A percentile compares a stretch with the other conserved stretches of the same genome.
Evolutionary conservation across 2,329 filamentous ascomycete genomes (phyloP).

Genomic region (Beauveria pseudobassiana): DNA sequence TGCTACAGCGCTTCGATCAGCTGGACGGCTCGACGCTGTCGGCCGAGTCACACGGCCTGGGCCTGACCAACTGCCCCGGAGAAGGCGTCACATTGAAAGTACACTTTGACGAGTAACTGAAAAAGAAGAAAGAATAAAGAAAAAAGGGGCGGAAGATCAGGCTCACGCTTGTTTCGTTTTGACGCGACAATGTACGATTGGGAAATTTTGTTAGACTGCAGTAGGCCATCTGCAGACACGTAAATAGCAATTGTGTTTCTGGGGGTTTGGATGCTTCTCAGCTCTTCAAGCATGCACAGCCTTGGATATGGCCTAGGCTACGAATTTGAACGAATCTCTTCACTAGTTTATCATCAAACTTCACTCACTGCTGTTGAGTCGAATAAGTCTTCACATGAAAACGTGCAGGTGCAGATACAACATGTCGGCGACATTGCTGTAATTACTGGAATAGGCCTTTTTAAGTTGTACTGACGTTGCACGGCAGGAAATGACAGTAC

Average conservation of each 20-base stretch:
- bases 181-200: not conserved
- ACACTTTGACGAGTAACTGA: not conserved
- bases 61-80: slow-evolving; percentile 9
- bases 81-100: slow-evolving; percentile 3
- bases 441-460: too few relatives aligned
- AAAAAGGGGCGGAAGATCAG: not conserved
- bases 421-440: too few relatives aligned
- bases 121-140: too few relatives aligned
- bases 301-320: not conserved
- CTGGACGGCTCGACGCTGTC: slow-evolving; percentile 1
- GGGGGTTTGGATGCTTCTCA: not conserved
- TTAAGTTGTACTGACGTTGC: not conserved
- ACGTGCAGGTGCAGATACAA: too few relatives aligned
- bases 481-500: not conserved
- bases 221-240: not conserved
- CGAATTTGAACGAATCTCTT: not conserved
- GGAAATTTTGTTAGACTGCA: not conserved
- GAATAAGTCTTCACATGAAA: too few relatives aligned
- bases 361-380: too few relatives aligned
- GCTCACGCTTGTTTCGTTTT: not conserved
- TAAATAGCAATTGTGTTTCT: not conserved
- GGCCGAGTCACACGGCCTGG: slow-evolving; percentile 1
- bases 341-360: not conserved
- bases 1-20: slow-evolving; percentile 11
- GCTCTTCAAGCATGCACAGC: not conserved